A percentile compares a stretch with the other conserved stretches of the same genome.
Conservation (phyloP, 1,139 yeast genomes). For the Groenewaldozyma auringiensis region DNA sequence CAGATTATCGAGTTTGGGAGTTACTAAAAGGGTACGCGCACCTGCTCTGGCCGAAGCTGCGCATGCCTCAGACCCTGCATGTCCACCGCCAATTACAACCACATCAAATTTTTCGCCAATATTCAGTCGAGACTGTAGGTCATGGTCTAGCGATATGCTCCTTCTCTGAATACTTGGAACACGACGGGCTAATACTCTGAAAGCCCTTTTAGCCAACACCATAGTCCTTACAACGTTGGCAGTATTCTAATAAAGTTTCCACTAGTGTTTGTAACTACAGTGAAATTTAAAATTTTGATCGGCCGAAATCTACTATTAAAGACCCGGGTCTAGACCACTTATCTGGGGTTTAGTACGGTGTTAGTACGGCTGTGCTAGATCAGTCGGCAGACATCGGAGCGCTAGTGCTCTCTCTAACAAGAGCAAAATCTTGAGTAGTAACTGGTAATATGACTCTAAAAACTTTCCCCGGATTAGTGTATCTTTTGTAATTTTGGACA, state of each 20-base stretch:
- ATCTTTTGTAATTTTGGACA: too few relatives aligned
- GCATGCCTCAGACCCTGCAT: conserved; percentile 98
- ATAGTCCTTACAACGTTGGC: not conserved
- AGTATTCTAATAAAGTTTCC: not conserved
- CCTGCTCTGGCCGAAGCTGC: conserved; percentile 88
- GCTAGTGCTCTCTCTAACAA: too few relatives aligned
- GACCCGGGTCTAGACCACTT: too few relatives aligned
- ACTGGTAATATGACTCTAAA: too few relatives aligned
- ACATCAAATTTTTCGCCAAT: conserved; percentile 41
- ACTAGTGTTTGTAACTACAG: too few relatives aligned
- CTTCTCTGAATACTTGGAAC: not conserved
- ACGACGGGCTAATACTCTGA: not conserved
- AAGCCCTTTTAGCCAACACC: not conserved
- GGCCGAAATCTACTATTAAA: too few relatives aligned
- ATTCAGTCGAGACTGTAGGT: not conserved
- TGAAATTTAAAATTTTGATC: too few relatives aligned
- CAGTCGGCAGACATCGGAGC: too few relatives aligned
- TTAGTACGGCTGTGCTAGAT: too few relatives aligned
- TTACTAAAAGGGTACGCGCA: conserved; percentile 59
- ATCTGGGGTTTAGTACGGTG: too few relatives aligned
- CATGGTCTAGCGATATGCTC: not conserved
- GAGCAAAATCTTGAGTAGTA: too few relatives aligned
- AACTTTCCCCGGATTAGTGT: too few relatives aligned
- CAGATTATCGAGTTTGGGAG: conserved; percentile 66
- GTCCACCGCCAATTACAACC: conserved; percentile 94